Conservation (phyloP, 257 asterid species). For the Echium plantagineum region DNA sequence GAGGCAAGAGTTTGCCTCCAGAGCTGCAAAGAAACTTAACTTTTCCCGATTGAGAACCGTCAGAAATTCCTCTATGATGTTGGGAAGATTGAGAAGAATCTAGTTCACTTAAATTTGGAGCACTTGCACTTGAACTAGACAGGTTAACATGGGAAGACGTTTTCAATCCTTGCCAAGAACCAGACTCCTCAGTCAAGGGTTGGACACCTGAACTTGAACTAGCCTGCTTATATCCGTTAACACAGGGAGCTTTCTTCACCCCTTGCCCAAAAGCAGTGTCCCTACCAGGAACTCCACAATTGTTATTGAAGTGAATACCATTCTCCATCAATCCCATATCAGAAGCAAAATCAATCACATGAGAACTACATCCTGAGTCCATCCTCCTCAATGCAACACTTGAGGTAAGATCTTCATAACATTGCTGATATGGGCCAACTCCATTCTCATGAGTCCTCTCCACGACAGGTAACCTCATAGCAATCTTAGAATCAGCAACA, state of each 20-base stretch:
- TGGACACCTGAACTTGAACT: slow-evolving; percentile 5
- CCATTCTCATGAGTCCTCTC: slow-evolving; percentile 20
- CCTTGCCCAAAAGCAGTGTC: slow-evolving; percentile 22
- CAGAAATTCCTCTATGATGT: slow-evolving; percentile 28
- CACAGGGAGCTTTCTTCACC: slow-evolving; percentile 19
- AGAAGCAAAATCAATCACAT: slow-evolving; percentile 29
- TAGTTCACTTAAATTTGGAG: slow-evolving; percentile 23
- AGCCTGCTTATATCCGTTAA: slow-evolving; percentile 17
- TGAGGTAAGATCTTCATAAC: slow-evolving; percentile 51
- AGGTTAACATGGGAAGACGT: not conserved
- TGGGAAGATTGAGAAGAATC: slow-evolving; percentile 39
- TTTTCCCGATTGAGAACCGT: slow-evolving; percentile 39
- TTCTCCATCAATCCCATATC: slow-evolving; percentile 41
- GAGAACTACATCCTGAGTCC: slow-evolving; percentile 56
- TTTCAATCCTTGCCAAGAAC: not conserved
- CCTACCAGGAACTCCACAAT: slow-evolving; percentile 14
- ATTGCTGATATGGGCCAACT: slow-evolving; percentile 25
- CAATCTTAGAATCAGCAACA: slow-evolving; percentile 29
- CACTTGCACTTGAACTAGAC: slow-evolving; percentile 14
- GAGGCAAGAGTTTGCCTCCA: slow-evolving; percentile 47
- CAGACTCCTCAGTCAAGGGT: not conserved
- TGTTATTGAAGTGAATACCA: slow-evolving; percentile 23
- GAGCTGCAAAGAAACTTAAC: slow-evolving; percentile 54
- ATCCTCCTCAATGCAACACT: slow-evolving; percentile 49
- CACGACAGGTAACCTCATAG: slow-evolving; percentile 22